Conservation (phyloP, 164 flowering plant genomes). For the Sedum album region DNA sequence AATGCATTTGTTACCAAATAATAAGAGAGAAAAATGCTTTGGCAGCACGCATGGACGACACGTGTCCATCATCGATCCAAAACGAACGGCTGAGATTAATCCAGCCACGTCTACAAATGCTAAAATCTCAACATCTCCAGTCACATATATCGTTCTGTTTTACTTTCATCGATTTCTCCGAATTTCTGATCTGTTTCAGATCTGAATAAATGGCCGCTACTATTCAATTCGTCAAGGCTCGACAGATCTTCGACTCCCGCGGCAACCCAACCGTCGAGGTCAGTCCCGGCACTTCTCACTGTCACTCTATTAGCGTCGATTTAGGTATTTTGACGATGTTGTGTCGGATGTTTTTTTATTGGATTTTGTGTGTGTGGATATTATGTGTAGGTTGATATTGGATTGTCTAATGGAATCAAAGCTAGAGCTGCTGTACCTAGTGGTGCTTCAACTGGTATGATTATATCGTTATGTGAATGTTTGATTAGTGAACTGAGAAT, state of each 20-base stretch:
- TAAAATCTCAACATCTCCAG: neutral
- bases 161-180: neutral
- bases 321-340: neutral
- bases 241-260: slow-evolving; percentile 95
- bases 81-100: neutral
- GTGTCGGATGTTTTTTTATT: neutral
- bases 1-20: too few species aligned
- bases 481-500: neutral
- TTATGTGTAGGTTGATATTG: slow-evolving; percentile 44
- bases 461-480: neutral
- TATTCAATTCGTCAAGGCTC: slow-evolving; percentile 46
- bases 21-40: too few species aligned
- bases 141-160: neutral
- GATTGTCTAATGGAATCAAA: slow-evolving; percentile 28
- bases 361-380: neutral
- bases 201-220: slow-evolving; percentile 34
- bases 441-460: slow-evolving; percentile 84
- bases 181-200: neutral
- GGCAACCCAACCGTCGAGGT: slow-evolving; percentile 95
- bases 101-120: neutral
- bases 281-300: too few species aligned
- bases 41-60: too few species aligned
- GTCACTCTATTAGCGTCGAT: neutral
- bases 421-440: slow-evolving; percentile 93
- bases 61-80: neutral